A percentile compares a stretch with the other conserved stretches of the same genome.
Evolutionary conservation across 495 filamentous ascomycete species (phyloP).

Genomic region (Penicillium diatomitis): DNA sequence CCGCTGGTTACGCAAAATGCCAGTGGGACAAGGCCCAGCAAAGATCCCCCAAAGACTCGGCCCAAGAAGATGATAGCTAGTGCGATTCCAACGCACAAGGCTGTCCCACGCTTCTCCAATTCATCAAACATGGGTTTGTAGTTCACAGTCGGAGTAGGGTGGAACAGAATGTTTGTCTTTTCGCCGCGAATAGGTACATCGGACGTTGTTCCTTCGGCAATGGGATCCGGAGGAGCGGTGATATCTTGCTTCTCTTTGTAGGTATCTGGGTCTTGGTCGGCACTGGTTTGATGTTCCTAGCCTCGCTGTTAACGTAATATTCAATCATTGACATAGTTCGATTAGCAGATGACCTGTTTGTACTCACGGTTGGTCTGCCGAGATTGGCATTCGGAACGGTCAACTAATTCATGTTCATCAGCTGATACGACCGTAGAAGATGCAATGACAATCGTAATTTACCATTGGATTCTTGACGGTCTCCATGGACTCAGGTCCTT

Average conservation of each 20-base stretch:
- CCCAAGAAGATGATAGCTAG: slow-evolving; percentile 68
- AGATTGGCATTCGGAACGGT: slow-evolving; percentile 89
- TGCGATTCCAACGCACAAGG: slow-evolving; percentile 59
- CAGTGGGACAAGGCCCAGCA: slow-evolving; percentile 68
- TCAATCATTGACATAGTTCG: not conserved
- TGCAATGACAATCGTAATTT: slow-evolving; percentile 2
- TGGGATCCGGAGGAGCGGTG: slow-evolving; percentile 82
- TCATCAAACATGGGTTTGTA: slow-evolving; percentile 76
- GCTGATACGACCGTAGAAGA: not conserved
- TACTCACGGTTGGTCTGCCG: slow-evolving; percentile 54
- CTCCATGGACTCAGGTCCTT: slow-evolving; percentile 58
- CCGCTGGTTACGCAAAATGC: slow-evolving; percentile 59
- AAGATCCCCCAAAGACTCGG: slow-evolving; percentile 64
- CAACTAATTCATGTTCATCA: slow-evolving; percentile 36
- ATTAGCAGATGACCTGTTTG: not conserved
- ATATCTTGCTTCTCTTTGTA: slow-evolving; percentile 82
- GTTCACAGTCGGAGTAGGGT: slow-evolving; percentile 80
- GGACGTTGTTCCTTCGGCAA: slow-evolving; percentile 67
- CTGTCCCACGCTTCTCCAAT: slow-evolving; percentile 61
- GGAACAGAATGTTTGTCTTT: slow-evolving; percentile 92
- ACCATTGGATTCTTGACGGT: slow-evolving; percentile 61
- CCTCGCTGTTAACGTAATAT: slow-evolving; percentile 18
- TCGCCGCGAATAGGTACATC: slow-evolving; percentile 94
- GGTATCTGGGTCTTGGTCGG: slow-evolving; percentile 54
- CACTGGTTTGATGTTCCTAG: slow-evolving; percentile 48